phyloP scores from a whole-genome alignment of 495 filamentous ascomycete species.

The Daldinia bambusicola region DNA sequence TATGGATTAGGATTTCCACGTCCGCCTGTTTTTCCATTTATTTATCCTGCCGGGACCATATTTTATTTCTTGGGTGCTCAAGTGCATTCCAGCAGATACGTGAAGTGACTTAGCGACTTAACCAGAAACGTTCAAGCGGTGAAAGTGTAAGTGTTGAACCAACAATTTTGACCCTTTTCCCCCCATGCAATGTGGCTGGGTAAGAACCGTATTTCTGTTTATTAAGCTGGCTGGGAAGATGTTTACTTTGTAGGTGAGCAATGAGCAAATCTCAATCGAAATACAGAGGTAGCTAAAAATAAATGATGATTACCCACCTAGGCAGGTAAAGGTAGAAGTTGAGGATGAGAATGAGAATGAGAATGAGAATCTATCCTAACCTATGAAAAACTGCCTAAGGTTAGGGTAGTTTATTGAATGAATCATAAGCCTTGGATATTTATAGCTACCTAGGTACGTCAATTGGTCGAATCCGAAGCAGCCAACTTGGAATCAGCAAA shows the following conservation, averaged over 20 bases:
- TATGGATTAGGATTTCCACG: constrained; percentile 75
- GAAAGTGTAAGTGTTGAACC: not conserved
- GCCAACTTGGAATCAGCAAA: not conserved
- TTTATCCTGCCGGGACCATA: constrained; percentile 22
- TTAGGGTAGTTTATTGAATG: not conserved
- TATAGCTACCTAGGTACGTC: too few species aligned
- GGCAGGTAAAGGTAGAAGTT: too few species aligned
- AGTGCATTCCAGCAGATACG: not conserved
- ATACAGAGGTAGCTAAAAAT: constrained; percentile 5
- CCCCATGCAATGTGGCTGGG: not conserved
- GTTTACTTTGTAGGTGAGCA: not conserved
- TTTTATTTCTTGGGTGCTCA: constrained; percentile 18
- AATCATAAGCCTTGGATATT: not conserved
- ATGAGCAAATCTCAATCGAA: not conserved
- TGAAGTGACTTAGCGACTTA: not conserved
- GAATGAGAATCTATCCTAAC: not conserved
- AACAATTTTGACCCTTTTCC: not conserved
- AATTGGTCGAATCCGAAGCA: not conserved
- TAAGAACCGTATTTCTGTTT: not conserved
- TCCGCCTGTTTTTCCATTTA: constrained; percentile 49
- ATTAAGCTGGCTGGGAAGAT: not conserved
- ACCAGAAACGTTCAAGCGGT: not conserved
- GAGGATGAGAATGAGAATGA: not conserved
- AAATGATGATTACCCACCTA: too few species aligned
- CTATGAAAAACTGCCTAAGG: not conserved